Evolutionary conservation across 768 basidiomycete species (phyloP).

Genomic region (Psilocybe sp.): DNA sequence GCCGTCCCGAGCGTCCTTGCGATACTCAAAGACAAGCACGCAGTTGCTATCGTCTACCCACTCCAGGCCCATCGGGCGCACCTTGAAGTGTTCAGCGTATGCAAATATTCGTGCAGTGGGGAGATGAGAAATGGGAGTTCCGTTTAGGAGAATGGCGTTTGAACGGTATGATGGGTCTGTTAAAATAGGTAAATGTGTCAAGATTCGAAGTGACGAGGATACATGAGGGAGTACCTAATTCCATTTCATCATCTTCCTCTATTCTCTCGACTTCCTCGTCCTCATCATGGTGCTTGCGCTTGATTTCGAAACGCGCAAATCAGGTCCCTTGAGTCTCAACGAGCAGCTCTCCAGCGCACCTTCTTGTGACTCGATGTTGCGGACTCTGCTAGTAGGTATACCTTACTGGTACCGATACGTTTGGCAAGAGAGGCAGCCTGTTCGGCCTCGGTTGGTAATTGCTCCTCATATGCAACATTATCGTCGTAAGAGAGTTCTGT

Average conservation of each 20-base stretch:
- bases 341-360: slow-evolving; percentile 52
- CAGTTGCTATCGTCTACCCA: slow-evolving; percentile 87
- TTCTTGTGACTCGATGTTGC: slow-evolving; percentile 59
- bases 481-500: slow-evolving; percentile 53
- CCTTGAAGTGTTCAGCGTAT: slow-evolving; percentile 77
- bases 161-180: slow-evolving; percentile 47
- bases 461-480: slow-evolving; percentile 54
- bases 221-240: slow-evolving; percentile 24
- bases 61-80: slow-evolving; percentile 72
- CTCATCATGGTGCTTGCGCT: slow-evolving; percentile 44
- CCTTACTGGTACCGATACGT: slow-evolving; percentile 70
- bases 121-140: slow-evolving; percentile 70
- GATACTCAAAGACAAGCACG: slow-evolving; percentile 69
- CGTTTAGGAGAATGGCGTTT: slow-evolving; percentile 72
- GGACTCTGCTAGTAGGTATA: slow-evolving; percentile 76
- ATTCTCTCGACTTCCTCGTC: slow-evolving; percentile 28
- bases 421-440: slow-evolving; percentile 46
- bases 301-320: slow-evolving; percentile 33
- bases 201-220: neutral
- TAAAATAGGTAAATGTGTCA: neutral
- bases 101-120: slow-evolving; percentile 78
- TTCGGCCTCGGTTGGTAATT: slow-evolving; percentile 37
- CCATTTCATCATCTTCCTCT: slow-evolving; percentile 34
- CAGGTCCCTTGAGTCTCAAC: slow-evolving; percentile 41
- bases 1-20: slow-evolving; percentile 48